Evolutionary conservation across 441 rosid genomes (phyloP).

Genomic region (Theobroma grandiflorum): DNA sequence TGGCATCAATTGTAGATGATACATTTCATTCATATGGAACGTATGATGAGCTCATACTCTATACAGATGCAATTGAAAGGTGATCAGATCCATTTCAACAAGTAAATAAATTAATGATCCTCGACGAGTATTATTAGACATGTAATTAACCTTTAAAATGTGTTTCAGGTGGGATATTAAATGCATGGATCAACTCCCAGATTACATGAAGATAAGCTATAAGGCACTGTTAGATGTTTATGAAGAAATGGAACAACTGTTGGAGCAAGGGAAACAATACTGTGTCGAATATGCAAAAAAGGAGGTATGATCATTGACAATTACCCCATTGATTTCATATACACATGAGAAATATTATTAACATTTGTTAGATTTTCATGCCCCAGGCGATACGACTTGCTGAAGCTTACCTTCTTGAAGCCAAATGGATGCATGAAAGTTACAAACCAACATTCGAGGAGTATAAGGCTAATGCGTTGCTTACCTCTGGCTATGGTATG

Average conservation of each 20-base stretch:
- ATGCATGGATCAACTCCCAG: conserved; percentile 38
- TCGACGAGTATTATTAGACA: too few relatives aligned
- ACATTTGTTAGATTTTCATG: not conserved
- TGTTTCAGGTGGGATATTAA: too few relatives aligned
- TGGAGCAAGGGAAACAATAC: conserved; percentile 13
- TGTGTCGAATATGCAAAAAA: conserved; percentile 25
- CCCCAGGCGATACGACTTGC: conserved; percentile 28
- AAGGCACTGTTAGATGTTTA: conserved; percentile 28
- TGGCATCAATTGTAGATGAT: too few relatives aligned
- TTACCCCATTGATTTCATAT: not conserved
- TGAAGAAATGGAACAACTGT: conserved; percentile 4
- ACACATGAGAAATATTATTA: too few relatives aligned
- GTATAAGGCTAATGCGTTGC: conserved; percentile 30
- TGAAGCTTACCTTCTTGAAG: conserved; percentile 33
- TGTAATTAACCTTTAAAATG: too few relatives aligned
- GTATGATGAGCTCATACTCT: too few relatives aligned
- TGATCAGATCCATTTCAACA: too few relatives aligned
- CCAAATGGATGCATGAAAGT: conserved; percentile 32
- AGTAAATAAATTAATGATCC: too few relatives aligned
- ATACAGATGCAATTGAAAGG: too few relatives aligned
- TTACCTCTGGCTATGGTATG: conserved; percentile 17
- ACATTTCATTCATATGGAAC: too few relatives aligned
- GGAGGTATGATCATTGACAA: not conserved
- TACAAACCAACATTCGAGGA: conserved; percentile 41
- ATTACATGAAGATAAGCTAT: conserved; percentile 37